Conservation (phyloP, 1,284 basidiomycete species). For the Cystobasidiaceae sp. region DNA sequence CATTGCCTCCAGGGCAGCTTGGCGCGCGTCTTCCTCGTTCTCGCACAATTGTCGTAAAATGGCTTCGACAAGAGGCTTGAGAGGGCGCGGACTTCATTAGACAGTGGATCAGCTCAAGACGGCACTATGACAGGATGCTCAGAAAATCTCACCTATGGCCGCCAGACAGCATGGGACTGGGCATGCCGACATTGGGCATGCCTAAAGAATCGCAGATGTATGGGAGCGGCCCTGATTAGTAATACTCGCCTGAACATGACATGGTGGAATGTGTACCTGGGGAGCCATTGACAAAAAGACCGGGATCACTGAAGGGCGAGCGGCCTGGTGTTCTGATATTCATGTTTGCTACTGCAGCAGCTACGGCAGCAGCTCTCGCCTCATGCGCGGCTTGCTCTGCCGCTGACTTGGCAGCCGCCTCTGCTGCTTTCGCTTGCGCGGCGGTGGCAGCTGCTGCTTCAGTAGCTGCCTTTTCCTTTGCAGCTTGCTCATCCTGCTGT, state of each 20-base stretch:
- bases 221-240: too few species aligned
- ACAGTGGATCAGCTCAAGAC: too few species aligned
- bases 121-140: too few species aligned
- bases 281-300: background rate
- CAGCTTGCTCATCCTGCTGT: background rate
- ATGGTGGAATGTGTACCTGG: too few species aligned
- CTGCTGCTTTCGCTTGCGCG: background rate
- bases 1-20: background rate
- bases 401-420: too few species aligned
- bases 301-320: background rate
- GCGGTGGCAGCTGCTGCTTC: background rate
- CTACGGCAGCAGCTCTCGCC: background rate
- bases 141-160: too few species aligned
- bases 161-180: too few species aligned
- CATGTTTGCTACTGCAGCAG: background rate
- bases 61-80: background rate
- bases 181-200: too few species aligned
- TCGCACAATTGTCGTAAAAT: background rate
- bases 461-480: background rate
- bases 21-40: constrained; percentile 2
- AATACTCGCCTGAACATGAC: too few species aligned
- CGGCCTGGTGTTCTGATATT: background rate
- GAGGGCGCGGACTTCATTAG: constrained; percentile 5
- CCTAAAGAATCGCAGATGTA: too few species aligned
- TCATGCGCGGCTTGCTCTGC: too few species aligned